Evolutionary conservation across 1,284 basidiomycete genomes (phyloP), one percentile per base, ranked within the genome.

Genomic region (Heterobasidion irregulare): DNA sequence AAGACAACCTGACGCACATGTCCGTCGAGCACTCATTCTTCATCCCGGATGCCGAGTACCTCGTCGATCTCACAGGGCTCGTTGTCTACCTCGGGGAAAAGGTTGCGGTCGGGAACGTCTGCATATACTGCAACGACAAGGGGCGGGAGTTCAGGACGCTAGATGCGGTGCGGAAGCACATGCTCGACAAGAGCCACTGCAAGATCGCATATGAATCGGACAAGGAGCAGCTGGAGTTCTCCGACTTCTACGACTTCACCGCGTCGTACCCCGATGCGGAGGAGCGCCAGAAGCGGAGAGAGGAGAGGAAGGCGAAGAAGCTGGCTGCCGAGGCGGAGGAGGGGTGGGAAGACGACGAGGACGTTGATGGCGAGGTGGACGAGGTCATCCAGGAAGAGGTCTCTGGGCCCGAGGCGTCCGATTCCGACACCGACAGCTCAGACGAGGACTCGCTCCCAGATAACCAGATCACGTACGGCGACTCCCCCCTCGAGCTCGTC

Each of bases 171-270:
- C 76, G 94, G 61, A 92, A 90, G 65, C 94, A 98, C 66, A 98
- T 98, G 95, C 61, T 84, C 53, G 94, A 95, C 74, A 98, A 97
- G 72, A 80, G 80, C 46, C 97, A 99, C 65, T 98, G 95, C 80
- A 98, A 98, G 72, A 83, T 99, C 58, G 90, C 92, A 0, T 99
- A 98, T 68, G 90, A 94, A 54, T 74, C 78, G 1, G 85, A 91
- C 62, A 70, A 77, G 47, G 93, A 98, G 64, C 80, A 85, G 50
- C 79, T 96, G 49, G 94, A 98, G 65, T 64, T 97, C 6, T 90
- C 94, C 0, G 96, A 98, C 63, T 98, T 81, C 68, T 99, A 98
- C 72, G 93, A 98, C 70, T 99, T 96, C 69, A 80, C 84, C 0
- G 72, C 79, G 1, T 92, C 87, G 16, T 95, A 95, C 65, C 86